phyloP scores from a whole-genome alignment of 176 grass and related monocot species.

The Eleusine indica region DNA sequence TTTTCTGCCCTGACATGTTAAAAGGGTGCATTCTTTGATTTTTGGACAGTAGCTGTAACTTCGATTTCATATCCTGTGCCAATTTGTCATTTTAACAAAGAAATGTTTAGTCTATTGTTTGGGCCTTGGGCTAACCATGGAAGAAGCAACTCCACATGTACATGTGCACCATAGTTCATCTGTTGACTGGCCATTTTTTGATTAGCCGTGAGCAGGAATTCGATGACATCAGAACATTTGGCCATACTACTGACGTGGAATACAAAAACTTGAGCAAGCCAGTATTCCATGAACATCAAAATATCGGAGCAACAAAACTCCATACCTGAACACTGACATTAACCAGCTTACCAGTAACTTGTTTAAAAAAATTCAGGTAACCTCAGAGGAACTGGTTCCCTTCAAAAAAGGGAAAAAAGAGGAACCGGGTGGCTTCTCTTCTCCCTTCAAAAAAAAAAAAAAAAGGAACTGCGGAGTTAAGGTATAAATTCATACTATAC shows the following conservation, averaged over 20 bases:
- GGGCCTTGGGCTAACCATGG: too few relatives aligned
- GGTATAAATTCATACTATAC: too few relatives aligned
- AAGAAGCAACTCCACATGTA: too few relatives aligned
- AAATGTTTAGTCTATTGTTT: too few relatives aligned
- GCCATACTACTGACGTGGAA: not conserved
- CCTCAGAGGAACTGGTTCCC: too few relatives aligned
- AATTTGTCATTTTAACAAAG: too few relatives aligned
- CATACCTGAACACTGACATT: not conserved
- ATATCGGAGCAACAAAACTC: not conserved
- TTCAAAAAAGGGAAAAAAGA: not conserved
- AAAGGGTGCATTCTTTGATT: constrained; percentile 27
- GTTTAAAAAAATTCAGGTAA: too few relatives aligned
- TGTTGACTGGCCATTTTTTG: not conserved
- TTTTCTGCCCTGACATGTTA: not conserved
- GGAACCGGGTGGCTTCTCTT: too few relatives aligned
- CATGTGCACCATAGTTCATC: too few relatives aligned
- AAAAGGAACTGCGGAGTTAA: not conserved
- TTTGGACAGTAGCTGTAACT: not conserved
- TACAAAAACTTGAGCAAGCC: not conserved
- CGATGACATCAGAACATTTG: not conserved
- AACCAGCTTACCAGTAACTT: not conserved
- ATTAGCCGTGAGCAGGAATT: not conserved
- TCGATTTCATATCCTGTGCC: not conserved
- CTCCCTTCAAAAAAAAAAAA: too few relatives aligned
- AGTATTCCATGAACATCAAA: not conserved